Conservation (phyloP, 2,329 filamentous ascomycete species). For the Diaporthe helianthi region DNA sequence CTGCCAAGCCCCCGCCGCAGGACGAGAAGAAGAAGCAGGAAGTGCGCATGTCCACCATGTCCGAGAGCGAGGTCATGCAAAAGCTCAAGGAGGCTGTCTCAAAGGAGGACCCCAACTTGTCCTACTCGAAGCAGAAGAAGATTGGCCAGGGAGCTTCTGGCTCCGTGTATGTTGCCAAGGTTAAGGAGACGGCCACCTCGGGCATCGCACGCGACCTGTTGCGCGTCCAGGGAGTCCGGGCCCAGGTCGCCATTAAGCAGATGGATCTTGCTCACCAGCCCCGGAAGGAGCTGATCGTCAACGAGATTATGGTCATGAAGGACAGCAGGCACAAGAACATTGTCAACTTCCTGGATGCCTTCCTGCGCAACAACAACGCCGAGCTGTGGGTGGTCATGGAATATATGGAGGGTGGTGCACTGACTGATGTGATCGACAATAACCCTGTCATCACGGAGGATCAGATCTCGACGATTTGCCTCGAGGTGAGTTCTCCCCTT, state of each 20-base stretch:
- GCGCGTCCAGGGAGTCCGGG: conserved; percentile 78
- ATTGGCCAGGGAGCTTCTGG: conserved; percentile 98
- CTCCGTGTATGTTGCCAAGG: conserved; percentile 96
- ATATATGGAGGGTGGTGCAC: conserved; percentile 97
- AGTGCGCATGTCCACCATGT: conserved; percentile 98
- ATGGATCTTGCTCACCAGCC: conserved; percentile 99
- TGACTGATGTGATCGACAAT: conserved; percentile 99
- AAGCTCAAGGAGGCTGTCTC: conserved; percentile 94
- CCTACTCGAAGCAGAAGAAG: conserved; percentile 99
- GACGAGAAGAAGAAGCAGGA: conserved; percentile 90
- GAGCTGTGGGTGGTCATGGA: conserved; percentile 99
- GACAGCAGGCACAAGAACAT: conserved; percentile 98
- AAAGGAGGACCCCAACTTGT: conserved; percentile 91
- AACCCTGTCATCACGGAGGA: conserved; percentile 93
- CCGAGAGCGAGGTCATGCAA: conserved; percentile 95
- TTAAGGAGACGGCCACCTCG: conserved; percentile 89
- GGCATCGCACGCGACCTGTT: conserved; percentile 78
- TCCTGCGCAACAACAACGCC: conserved; percentile 90
- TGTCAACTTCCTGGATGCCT: conserved; percentile 97
- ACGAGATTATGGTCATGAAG: conserved; percentile 99
- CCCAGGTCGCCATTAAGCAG: conserved; percentile 98
- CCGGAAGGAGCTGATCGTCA: conserved; percentile 96
- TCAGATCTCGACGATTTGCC: conserved; percentile 96
- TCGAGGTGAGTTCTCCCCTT: conserved; percentile 71
- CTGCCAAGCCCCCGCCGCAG: conserved; percentile 75